Conservation (phyloP, 371 early-diverging fungal species). For the Actinomortierella ambigua region DNA sequence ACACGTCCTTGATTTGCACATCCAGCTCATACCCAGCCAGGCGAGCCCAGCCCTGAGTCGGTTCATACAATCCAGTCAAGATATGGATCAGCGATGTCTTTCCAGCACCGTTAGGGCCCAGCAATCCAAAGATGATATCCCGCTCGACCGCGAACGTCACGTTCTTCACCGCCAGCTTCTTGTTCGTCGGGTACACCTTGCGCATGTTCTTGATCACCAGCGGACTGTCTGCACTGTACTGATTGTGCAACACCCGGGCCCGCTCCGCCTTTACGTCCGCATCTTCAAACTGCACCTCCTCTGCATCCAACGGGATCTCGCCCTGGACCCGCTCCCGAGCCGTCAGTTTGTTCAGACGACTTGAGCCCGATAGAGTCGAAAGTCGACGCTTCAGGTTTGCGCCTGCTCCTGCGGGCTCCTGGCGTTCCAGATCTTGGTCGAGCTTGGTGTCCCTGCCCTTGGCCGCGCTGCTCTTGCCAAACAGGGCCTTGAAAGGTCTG, state of each 20-base stretch:
- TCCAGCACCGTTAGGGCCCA: conserved; percentile 66
- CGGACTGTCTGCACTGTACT: conserved; percentile 48
- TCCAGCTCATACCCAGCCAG: conserved; percentile 66
- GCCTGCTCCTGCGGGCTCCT: conserved; percentile 18
- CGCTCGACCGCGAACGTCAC: conserved; percentile 69
- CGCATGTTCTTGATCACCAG: conserved; percentile 63
- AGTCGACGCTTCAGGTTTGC: conserved; percentile 2
- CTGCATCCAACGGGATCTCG: conserved; percentile 41
- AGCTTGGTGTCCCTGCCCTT: neutral
- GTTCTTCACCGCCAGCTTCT: conserved; percentile 70
- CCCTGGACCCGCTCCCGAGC: conserved; percentile 28
- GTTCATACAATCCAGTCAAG: conserved; percentile 68
- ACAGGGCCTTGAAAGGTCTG: conserved; percentile 45
- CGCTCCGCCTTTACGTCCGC: conserved; percentile 64
- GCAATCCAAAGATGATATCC: conserved; percentile 64
- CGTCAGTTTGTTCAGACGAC: neutral
- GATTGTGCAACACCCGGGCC: conserved; percentile 49
- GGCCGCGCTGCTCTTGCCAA: conserved; percentile 25
- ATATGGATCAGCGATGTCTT: conserved; percentile 74
- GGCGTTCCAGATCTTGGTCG: conserved; percentile 27
- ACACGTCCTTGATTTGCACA: conserved; percentile 62
- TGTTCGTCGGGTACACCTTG: conserved; percentile 59
- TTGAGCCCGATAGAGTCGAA: too few relatives aligned
- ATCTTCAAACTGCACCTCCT: conserved; percentile 59
- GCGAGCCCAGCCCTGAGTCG: conserved; percentile 62